Conservation (phyloP, 192 early-diverging fungal species). For the Chytriomyces confervae region DNA sequence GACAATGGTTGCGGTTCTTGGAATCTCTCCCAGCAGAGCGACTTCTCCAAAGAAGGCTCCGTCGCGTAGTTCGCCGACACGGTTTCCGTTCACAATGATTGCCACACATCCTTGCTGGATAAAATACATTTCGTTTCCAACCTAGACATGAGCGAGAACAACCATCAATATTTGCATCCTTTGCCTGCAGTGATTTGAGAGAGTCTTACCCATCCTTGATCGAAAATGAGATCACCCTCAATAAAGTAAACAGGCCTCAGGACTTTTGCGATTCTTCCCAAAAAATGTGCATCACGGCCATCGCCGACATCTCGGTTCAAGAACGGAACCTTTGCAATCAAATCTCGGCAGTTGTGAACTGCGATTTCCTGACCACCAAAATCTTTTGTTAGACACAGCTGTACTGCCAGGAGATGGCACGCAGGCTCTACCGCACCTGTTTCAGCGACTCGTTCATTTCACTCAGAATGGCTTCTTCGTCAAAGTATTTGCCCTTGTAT, state of each 20-base stretch:
- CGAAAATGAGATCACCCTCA: constrained; percentile 53
- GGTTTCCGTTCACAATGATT: constrained; percentile 48
- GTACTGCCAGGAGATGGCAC: not conserved
- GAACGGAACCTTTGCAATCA: constrained; percentile 59
- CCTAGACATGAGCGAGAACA: constrained; percentile 17
- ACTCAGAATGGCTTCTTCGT: constrained; percentile 49
- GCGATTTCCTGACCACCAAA: constrained; percentile 47
- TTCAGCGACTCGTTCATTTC: constrained; percentile 56
- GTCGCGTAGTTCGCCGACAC: constrained; percentile 41
- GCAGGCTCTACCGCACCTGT: constrained; percentile 33
- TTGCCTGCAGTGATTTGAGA: not conserved
- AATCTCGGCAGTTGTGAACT: constrained; percentile 53
- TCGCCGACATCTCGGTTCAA: constrained; percentile 46
- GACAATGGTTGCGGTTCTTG: constrained; percentile 52
- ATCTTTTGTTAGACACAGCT: not conserved
- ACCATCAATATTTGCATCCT: no score
- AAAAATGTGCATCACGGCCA: constrained; percentile 51
- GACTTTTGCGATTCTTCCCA: constrained; percentile 49
- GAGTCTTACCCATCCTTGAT: constrained; percentile 49
- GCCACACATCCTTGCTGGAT: constrained; percentile 53
- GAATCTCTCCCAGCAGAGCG: constrained; percentile 51
- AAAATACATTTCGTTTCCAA: constrained; percentile 63
- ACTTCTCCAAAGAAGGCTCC: constrained; percentile 57
- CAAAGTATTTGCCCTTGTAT: constrained; percentile 58
- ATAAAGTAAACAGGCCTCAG: constrained; percentile 49